phyloP scores from a whole-genome alignment of 352 stramenopile genomes.

The Globisporangium barbulae region DNA sequence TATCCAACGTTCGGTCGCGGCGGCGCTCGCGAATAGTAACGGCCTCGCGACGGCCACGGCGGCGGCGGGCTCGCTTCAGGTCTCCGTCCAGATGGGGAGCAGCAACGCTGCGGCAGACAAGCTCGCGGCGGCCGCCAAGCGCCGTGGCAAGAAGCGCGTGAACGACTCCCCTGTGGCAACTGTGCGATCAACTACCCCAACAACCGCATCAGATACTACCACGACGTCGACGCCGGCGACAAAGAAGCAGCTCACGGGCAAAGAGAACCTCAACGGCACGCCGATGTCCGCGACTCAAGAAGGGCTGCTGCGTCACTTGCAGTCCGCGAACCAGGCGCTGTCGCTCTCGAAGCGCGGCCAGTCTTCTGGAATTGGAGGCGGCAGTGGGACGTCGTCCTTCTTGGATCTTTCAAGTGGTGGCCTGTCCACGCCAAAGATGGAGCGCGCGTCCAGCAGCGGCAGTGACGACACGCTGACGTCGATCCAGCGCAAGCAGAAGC shows the following conservation, averaged over 20 bases:
- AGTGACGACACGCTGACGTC: conserved; percentile 42
- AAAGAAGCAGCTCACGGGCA: conserved; percentile 24
- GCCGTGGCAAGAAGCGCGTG: conserved; percentile 55
- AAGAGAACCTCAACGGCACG: conserved; percentile 23
- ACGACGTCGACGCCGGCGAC: conserved; percentile 17
- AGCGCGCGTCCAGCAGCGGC: conserved; percentile 51
- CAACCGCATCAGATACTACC: background rate
- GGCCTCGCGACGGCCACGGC: conserved; percentile 19
- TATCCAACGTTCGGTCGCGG: background rate
- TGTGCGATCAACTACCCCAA: background rate
- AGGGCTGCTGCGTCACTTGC: conserved; percentile 60
- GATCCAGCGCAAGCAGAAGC: conserved; percentile 76
- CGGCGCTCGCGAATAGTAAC: background rate
- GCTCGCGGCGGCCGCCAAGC: conserved; percentile 19
- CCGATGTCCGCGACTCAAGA: conserved; percentile 53
- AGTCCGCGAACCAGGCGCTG: conserved; percentile 71
- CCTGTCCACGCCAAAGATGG: conserved; percentile 44
- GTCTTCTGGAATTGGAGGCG: conserved; percentile 9
- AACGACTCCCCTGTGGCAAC: conserved; percentile 31
- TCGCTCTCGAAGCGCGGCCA: conserved; percentile 48
- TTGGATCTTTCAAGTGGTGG: background rate
- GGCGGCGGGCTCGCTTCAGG: conserved; percentile 14
- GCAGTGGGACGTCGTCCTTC: conserved; percentile 3
- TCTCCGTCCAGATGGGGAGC: conserved; percentile 14
- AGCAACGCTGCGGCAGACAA: conserved; percentile 9